Evolutionary conservation across 257 asterid genomes (phyloP), one percentile per base, ranked within the genome.

Genomic region (Nicotiana undulata): DNA sequence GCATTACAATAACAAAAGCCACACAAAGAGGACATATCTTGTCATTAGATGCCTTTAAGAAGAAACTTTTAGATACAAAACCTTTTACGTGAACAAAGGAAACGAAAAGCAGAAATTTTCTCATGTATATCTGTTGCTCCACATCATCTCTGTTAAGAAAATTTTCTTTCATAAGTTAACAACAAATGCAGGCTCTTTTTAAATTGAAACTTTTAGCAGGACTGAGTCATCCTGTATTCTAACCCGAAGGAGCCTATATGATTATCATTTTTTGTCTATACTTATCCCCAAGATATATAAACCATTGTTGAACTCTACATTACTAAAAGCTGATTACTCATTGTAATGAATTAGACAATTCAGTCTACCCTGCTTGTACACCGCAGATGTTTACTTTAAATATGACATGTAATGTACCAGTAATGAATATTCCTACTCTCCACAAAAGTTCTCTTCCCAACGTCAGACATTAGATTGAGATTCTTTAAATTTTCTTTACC

Each of bases 1-100:
- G 91, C 83, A 85, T 65, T 74, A 60, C 44, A 32, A 67, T 63
- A 58, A 17, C 79, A 76, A 60, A 74, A 74, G 16, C 61, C 24
- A 49, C 18, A 51, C 61, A 74, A 46, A 13, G 44, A 49, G 78
- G 44, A 24, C 40, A 15, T 49, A 31, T 10, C 51, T 74, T 74
- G 9, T 74, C 44, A 49, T 74, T 74, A 74, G 61, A 24, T 74
- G 26, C 78, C 61, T 4, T 49, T 49, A 59, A 52, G 65, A 80
- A 40, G 49, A 67, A 53, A 24, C 7, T 22, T 64, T 9, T 24
- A 46, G 61, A 49, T 15, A 24, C 24, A 74, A 26, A 49, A 8
- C 17, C 20, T 74, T 46, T 1, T 46, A 72, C 16, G 26, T 49
- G 24, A 37, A 18, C 4, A 26, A 16, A 74, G 61, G 16, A 74